Evolutionary conservation across 345 rosid genomes (phyloP).

Genomic region (Camelina sativa): DNA sequence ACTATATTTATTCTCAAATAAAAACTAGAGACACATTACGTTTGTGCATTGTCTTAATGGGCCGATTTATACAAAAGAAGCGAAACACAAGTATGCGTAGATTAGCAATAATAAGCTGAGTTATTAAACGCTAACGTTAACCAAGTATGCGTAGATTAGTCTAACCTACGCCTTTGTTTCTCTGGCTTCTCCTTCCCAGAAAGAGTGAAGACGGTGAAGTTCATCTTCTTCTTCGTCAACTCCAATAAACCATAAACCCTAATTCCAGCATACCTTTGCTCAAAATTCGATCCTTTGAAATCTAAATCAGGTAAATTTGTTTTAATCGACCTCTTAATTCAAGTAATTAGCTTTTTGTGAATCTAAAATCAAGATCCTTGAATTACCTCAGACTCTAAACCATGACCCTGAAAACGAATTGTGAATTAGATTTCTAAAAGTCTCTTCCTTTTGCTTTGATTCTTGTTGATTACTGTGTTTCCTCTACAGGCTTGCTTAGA

Average conservation of each 20-base stretch:
- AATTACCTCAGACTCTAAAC: not conserved
- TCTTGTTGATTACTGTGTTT: constrained; percentile 6
- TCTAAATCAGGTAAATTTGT: not conserved
- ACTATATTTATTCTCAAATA: no score
- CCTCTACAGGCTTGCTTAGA: not conserved
- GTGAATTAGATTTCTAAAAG: not conserved
- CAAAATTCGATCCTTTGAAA: not conserved
- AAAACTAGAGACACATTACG: no score
- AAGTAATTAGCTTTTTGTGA: not conserved
- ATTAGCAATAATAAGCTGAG: not conserved
- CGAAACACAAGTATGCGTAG: not conserved
- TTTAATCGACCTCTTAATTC: not conserved
- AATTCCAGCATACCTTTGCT: not conserved
- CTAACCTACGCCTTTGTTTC: constrained; percentile 1
- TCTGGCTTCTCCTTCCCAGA: not conserved
- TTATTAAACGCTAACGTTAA: not conserved
- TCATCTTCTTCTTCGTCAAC: not conserved
- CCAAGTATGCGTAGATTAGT: not conserved
- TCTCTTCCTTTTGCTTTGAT: not conserved
- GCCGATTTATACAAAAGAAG: not conserved
- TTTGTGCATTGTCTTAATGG: not conserved
- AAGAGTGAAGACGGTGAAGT: constrained; percentile 13
- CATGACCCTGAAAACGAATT: not conserved
- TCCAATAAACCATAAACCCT: constrained; percentile 16
- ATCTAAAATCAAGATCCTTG: no score